Evolutionary conservation across 2,329 filamentous ascomycete genomes (phyloP), one percentile per base, ranked within the genome.

Genomic region (Helotiales sp.): DNA sequence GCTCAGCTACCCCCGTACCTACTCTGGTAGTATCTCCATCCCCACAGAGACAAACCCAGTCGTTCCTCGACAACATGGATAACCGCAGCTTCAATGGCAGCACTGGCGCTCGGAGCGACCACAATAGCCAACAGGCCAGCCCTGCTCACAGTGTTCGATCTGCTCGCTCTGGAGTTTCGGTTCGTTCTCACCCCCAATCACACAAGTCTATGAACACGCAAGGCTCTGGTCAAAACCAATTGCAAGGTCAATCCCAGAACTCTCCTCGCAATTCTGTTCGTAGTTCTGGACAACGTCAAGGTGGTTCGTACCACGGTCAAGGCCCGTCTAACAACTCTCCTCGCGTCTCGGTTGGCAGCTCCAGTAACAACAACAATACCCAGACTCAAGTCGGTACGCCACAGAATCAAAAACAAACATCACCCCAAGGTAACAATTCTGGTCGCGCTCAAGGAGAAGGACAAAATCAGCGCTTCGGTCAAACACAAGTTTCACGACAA

Each of bases 21-120:
- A 13, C 67, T 11, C 32, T 49, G n/a, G 20, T 65, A 32, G 13
- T 66, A 50, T 66, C 69, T 26, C 69, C 71, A 55, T 49, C 40
- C 13, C 59, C 68, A 37, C 52, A 68, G 15, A 47, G 62, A 57
- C 43, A 26, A 6, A 37, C 62, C 20, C 66, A 68, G 20, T 13
- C 43, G 24, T 49, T 59, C 10, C 43, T 67, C 6, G 59, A 63
- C 10, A 66, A 50, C 1, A 70, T 73, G 70, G 55, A 65, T 30
- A 58, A 43, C 30, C 34, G 37, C 17, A 58, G 24, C 20, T 28
- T 61, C 30, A 60, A 43, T 57, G 34, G 30, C 11, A 50, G 57
- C n/a, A 49, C 54, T 7, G 40, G 30, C 3, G 55, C 22, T 24
- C 8, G 24, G 10, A 52, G 32, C 28, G 22, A 50, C 20, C 24